Evolutionary conservation across 192 early-diverging fungal species (phyloP).

Genomic region (Podochytrium sp.): DNA sequence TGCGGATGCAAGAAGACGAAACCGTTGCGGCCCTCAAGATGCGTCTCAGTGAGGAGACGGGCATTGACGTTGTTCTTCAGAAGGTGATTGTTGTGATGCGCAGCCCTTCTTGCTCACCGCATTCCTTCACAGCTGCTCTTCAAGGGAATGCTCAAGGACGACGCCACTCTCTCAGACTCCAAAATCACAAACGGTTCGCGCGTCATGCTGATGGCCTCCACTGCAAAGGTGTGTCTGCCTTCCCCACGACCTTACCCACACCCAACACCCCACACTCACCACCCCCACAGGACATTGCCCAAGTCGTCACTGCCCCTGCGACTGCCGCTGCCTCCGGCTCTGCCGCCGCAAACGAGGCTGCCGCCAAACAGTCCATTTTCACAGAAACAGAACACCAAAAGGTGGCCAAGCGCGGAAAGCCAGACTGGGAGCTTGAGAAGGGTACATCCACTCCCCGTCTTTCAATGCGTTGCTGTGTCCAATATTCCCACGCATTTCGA

Average conservation of each 20-base stretch:
- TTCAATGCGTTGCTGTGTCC: too few relatives aligned
- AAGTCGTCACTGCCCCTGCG: neutral
- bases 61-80: neutral
- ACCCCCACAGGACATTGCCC: constrained; percentile 6
- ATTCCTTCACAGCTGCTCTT: neutral
- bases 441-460: too few relatives aligned
- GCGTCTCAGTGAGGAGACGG: neutral
- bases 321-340: neutral
- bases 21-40: constrained; percentile 7
- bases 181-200: constrained; percentile 13
- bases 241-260: neutral
- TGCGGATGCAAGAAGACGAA: neutral
- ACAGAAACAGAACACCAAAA: constrained; percentile 31
- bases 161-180: constrained; percentile 8
- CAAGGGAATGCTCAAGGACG: constrained; percentile 30
- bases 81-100: neutral
- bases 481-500: too few relatives aligned
- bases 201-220: constrained; percentile 32
- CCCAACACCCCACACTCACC: neutral
- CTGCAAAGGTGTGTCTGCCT: neutral
- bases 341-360: neutral
- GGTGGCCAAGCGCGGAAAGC: constrained; percentile 20
- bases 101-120: neutral
- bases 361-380: constrained; percentile 5
- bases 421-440: constrained; percentile 23